A percentile compares a stretch with the other conserved stretches of the same genome.
Conservation (phyloP, 345 rosid species). For the Aurinia saxatilis region DNA sequence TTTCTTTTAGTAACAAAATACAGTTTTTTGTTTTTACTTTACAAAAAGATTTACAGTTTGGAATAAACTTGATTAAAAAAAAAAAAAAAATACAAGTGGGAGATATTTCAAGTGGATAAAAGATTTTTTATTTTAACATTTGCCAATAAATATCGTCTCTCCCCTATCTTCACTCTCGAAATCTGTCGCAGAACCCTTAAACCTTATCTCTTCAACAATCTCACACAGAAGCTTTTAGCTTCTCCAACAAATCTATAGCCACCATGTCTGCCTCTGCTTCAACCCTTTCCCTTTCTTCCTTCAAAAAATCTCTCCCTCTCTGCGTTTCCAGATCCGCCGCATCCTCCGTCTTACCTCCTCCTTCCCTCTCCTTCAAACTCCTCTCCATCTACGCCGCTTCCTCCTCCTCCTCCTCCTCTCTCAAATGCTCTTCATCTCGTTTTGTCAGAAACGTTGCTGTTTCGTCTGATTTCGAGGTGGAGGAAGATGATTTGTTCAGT, state of each 20-base stretch:
- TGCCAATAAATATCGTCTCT: slow-evolving; percentile 20
- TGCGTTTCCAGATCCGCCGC: slow-evolving; percentile 33
- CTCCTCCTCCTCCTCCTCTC: slow-evolving; percentile 34
- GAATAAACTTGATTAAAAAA: neutral
- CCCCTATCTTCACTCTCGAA: slow-evolving; percentile 12
- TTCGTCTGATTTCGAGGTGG: slow-evolving; percentile 63
- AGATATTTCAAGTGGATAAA: slow-evolving; percentile 16
- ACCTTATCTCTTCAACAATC: slow-evolving; percentile 14
- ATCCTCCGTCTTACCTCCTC: slow-evolving; percentile 31
- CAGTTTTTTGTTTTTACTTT: too few species aligned
- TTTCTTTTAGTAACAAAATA: neutral
- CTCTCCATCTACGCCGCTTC: slow-evolving; percentile 22
- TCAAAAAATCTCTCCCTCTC: slow-evolving; percentile 40
- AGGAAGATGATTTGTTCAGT: slow-evolving; percentile 43
- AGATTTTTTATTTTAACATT: neutral
- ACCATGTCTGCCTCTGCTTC: slow-evolving; percentile 76
- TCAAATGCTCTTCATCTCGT: slow-evolving; percentile 30
- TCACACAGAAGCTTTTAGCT: too few species aligned
- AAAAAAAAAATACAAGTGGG: slow-evolving; percentile 9
- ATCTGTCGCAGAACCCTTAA: slow-evolving; percentile 21
- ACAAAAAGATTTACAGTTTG: too few species aligned
- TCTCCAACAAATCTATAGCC: slow-evolving; percentile 16
- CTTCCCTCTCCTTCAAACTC: slow-evolving; percentile 35
- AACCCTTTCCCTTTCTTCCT: slow-evolving; percentile 48
- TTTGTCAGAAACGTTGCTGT: slow-evolving; percentile 52